Percentiles rank a stretch among this genome's conserved stretches.
Conservation (phyloP, 2,329 filamentous ascomycete species). For the Microsporum canis region DNA sequence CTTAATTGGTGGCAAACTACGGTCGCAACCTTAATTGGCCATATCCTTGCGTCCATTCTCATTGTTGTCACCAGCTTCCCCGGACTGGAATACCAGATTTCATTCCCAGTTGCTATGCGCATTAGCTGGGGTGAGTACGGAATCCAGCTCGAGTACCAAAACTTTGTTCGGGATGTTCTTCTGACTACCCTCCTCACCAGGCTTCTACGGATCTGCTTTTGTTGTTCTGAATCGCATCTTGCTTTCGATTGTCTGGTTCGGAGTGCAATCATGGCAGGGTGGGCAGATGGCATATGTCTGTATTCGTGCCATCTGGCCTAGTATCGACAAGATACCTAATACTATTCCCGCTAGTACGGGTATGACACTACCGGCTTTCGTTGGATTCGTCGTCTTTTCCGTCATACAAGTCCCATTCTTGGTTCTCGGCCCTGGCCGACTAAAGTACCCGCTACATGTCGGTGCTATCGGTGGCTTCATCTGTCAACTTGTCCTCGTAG, state of each 20-base stretch:
- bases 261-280: slow-evolving; percentile 26
- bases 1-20: slow-evolving; percentile 26
- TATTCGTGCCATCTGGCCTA: slow-evolving; percentile 17
- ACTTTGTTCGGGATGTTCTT: not conserved
- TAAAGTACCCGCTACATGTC: slow-evolving; percentile 6
- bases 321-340: slow-evolving; percentile 23
- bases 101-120: slow-evolving; percentile 34
- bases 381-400: slow-evolving; percentile 28
- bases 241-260: slow-evolving; percentile 23
- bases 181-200: not conserved
- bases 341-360: slow-evolving; percentile 23
- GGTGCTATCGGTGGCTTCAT: slow-evolving; percentile 20
- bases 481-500: slow-evolving; percentile 9
- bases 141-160: slow-evolving; percentile 23
- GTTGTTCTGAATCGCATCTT: slow-evolving; percentile 32
- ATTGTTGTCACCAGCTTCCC: slow-evolving; percentile 29
- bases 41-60: slow-evolving; percentile 30
- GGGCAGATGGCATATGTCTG: slow-evolving; percentile 35
- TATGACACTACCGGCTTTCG: slow-evolving; percentile 27
- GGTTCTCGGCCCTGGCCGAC: slow-evolving; percentile 32
- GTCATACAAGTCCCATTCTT: slow-evolving; percentile 33
- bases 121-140: slow-evolving; percentile 30
- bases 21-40: slow-evolving; percentile 22
- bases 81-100: slow-evolving; percentile 36
- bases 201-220: slow-evolving; percentile 31